Evolutionary conservation across 352 stramenopile species (phyloP).

Genomic region (Phytopythium vexans): DNA sequence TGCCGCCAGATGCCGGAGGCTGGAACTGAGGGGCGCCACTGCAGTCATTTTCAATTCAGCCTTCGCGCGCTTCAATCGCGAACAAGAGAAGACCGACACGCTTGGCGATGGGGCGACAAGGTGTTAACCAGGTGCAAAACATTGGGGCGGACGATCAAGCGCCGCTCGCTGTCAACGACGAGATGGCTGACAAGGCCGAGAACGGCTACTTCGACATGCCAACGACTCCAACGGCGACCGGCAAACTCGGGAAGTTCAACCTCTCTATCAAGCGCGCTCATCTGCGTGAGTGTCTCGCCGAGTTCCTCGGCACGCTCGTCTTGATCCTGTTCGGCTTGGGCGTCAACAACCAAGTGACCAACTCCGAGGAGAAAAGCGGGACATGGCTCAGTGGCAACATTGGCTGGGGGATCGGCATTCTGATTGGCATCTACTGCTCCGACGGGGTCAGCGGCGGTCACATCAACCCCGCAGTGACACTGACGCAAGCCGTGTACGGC

Average conservation of each 20-base stretch:
- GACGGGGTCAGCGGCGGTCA: constrained; percentile 53
- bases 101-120: too few species aligned
- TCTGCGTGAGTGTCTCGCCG: constrained; percentile 34
- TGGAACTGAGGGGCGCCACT: too few species aligned
- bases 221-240: constrained; percentile 12
- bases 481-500: constrained; percentile 43
- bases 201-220: constrained; percentile 16
- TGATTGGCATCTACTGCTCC: constrained; percentile 55
- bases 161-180: constrained; percentile 12
- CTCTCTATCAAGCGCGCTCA: constrained; percentile 23
- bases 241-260: too few species aligned
- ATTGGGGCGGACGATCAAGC: too few species aligned
- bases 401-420: constrained; percentile 41
- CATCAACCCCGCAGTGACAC: constrained; percentile 53
- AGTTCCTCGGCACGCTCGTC: constrained; percentile 31
- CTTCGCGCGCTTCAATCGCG: too few species aligned
- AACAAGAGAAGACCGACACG: too few species aligned
- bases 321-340: constrained; percentile 20
- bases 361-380: constrained; percentile 43
- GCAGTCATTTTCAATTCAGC: too few species aligned
- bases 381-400: constrained; percentile 43
- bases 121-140: too few species aligned
- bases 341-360: constrained; percentile 55
- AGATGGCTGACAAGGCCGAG: constrained; percentile 13
- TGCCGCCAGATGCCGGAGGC: too few species aligned